phyloP scores from a whole-genome alignment of 1,139 yeast genomes.

The Debaryomyces coudertii region DNA sequence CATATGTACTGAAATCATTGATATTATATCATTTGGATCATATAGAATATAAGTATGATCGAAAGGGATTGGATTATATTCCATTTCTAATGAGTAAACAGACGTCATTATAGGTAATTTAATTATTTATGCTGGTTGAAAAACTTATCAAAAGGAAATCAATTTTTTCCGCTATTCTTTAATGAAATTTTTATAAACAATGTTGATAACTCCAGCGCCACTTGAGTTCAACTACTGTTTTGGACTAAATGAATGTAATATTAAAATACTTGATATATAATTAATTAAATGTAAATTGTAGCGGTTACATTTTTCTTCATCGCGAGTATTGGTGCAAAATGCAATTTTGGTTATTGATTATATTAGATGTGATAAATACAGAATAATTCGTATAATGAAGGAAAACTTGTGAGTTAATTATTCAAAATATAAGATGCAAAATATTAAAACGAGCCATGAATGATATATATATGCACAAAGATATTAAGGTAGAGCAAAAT shows the following conservation, averaged over 20 bases:
- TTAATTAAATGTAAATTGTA: not conserved
- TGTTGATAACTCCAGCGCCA: too few relatives aligned
- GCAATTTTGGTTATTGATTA: not conserved
- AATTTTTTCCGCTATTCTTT: not conserved
- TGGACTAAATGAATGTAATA: not conserved
- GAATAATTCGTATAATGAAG: slow-evolving; percentile 5
- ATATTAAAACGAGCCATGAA: slow-evolving; percentile 6
- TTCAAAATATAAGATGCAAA: slow-evolving; percentile 8
- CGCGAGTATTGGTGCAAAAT: not conserved
- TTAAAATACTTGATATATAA: not conserved
- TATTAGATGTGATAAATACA: not conserved
- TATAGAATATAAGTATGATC: slow-evolving; percentile 81
- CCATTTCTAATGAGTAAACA: not conserved
- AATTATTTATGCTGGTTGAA: not conserved
- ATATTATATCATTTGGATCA: slow-evolving; percentile 64
- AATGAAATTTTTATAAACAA: not conserved
- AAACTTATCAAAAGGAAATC: not conserved
- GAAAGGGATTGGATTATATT: slow-evolving; percentile 48
- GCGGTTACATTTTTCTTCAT: not conserved
- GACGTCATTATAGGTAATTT: not conserved
- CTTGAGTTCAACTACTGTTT: not conserved
- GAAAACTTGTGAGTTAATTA: not conserved
- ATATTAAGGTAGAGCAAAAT: slow-evolving; percentile 5
- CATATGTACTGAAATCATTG: slow-evolving; percentile 67
- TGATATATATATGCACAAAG: slow-evolving; percentile 9